Conservation (phyloP, 139 green algal genomes). For the Eudorina sp. region DNA sequence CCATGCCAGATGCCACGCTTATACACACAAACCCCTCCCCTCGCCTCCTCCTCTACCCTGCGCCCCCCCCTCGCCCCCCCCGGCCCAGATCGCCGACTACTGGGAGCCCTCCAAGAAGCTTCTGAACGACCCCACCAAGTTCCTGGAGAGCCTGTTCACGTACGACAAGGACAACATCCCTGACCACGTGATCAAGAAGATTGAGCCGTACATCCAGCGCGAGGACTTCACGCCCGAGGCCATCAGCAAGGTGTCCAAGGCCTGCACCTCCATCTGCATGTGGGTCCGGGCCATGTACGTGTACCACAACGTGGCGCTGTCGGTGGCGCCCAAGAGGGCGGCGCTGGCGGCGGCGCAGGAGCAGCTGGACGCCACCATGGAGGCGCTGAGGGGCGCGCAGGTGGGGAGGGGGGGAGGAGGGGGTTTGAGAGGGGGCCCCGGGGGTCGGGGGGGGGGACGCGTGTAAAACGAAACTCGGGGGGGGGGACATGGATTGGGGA, state of each 20-base stretch:
- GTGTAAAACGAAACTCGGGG: no score
- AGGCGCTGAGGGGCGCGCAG: constrained; percentile 63
- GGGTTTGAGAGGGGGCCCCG: not conserved
- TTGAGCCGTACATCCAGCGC: constrained; percentile 72
- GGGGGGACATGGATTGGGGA: no score
- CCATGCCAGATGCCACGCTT: no score
- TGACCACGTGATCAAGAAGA: constrained; percentile 72
- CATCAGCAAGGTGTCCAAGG: constrained; percentile 85
- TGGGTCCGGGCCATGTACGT: constrained; percentile 88
- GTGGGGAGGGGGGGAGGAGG: not conserved
- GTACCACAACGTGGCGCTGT: constrained; percentile 86
- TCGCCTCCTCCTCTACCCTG: not conserved
- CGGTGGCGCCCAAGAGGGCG: constrained; percentile 82
- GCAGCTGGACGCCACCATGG: constrained; percentile 72
- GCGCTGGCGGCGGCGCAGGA: constrained; percentile 71
- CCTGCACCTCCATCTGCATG: constrained; percentile 92
- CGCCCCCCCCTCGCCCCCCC: not conserved
- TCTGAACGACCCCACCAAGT: constrained; percentile 81
- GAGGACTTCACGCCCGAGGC: constrained; percentile 83
- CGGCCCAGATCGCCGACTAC: constrained; percentile 77
- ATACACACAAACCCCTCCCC: not conserved
- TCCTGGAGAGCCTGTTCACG: constrained; percentile 82
- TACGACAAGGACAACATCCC: constrained; percentile 91
- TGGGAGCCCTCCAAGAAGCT: constrained; percentile 83
- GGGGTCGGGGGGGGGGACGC: not conserved